Conservation (phyloP, 2,329 filamentous ascomycete genomes). For the Claviceps monticola region DNA sequence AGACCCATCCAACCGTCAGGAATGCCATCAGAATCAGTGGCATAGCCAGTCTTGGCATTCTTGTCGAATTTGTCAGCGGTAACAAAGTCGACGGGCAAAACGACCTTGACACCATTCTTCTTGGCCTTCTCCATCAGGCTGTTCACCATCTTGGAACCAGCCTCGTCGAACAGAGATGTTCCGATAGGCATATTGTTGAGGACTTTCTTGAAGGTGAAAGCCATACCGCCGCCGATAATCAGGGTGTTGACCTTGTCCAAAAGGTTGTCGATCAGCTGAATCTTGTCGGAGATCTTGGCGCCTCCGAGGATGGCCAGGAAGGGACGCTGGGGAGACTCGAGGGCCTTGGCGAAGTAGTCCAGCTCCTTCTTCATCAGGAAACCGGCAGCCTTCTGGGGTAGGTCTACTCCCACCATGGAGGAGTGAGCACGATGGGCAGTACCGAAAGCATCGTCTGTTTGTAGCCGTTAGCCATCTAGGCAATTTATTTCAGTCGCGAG, state of each 20-base stretch:
- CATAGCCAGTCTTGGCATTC: conserved; percentile 67
- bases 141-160: conserved; percentile 79
- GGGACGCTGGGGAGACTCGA: conserved; percentile 82
- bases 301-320: conserved; percentile 98
- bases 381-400: conserved; percentile 91
- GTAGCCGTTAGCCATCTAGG: conserved; percentile 10
- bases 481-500: background rate
- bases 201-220: conserved; percentile 99
- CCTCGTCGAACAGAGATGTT: conserved; percentile 83
- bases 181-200: conserved; percentile 82
- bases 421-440: conserved; percentile 97
- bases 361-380: conserved; percentile 99
- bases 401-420: conserved; percentile 94
- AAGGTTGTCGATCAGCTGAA: conserved; percentile 97
- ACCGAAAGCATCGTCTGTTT: conserved; percentile 85
- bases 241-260: conserved; percentile 96
- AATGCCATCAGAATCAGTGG: conserved; percentile 78
- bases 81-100: conserved; percentile 88
- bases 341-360: conserved; percentile 95
- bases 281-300: conserved; percentile 99
- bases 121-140: conserved; percentile 89
- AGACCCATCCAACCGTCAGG: conserved; percentile 97
- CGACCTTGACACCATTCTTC: conserved; percentile 88
- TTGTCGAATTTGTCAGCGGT: conserved; percentile 90
- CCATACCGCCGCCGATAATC: conserved; percentile 95